Conservation (phyloP, 768 basidiomycete genomes). For the Lyophyllum semitale region DNA sequence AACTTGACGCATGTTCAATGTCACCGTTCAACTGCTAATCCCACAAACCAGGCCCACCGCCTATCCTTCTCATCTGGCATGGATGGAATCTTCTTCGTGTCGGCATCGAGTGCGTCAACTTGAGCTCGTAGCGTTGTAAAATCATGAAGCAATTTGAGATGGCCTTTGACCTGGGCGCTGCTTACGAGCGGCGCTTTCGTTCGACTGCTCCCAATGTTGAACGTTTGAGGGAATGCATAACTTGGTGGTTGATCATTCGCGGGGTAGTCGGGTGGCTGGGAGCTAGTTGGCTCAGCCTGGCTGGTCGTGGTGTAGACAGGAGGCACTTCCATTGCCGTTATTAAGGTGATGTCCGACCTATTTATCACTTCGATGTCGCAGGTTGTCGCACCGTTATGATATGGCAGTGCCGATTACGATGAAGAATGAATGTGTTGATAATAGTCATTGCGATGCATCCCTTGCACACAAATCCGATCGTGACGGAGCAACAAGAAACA, state of each 20-base stretch:
- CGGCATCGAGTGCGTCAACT: conserved; percentile 7
- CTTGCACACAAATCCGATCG: too few species aligned
- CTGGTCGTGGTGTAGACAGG: background rate
- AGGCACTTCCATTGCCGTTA: background rate
- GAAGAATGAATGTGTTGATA: too few species aligned
- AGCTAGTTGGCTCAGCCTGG: background rate
- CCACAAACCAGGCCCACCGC: conserved; percentile 18
- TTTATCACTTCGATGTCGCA: too few species aligned
- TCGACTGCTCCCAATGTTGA: background rate
- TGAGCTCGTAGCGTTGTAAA: conserved; percentile 6
- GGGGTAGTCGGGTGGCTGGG: background rate
- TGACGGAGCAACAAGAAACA: too few species aligned
- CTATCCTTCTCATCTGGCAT: conserved; percentile 12
- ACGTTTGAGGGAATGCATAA: conserved; percentile 8
- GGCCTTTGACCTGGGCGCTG: conserved; percentile 11
- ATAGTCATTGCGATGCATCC: too few species aligned
- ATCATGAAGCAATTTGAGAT: conserved; percentile 12
- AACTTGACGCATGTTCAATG: too few species aligned
- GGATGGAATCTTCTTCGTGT: background rate
- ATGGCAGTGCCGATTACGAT: background rate
- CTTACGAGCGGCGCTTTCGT: conserved; percentile 6
- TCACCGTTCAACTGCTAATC: conserved; percentile 15
- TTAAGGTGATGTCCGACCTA: too few species aligned
- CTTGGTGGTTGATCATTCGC: conserved; percentile 1
- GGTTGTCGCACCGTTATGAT: too few species aligned